phyloP scores from a whole-genome alignment of 257 asterid genomes.

The Capsicum baccatum region DNA sequence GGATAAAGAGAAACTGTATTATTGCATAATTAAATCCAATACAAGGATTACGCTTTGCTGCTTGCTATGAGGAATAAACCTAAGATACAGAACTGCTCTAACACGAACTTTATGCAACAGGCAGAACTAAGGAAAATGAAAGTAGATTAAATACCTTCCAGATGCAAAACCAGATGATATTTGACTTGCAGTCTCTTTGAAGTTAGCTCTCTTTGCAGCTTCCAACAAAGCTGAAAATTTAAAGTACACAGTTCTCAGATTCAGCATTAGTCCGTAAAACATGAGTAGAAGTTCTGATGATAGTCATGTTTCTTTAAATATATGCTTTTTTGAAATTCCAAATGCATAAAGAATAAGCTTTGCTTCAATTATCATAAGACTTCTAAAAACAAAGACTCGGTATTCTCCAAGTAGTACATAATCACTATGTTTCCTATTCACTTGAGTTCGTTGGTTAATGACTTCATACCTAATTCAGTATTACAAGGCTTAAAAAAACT shows the following conservation, averaged over 20 bases:
- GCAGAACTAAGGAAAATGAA: not conserved
- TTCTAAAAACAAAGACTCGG: not conserved
- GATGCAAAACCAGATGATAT: constrained; percentile 79
- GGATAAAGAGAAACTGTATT: not conserved
- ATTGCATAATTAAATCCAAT: not conserved
- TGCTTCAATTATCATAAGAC: not conserved
- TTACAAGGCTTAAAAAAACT: not conserved
- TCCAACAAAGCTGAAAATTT: constrained; percentile 81
- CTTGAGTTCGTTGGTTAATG: not conserved
- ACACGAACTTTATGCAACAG: not conserved
- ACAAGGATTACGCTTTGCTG: constrained; percentile 2
- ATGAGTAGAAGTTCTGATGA: not conserved
- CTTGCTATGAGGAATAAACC: constrained; percentile 14
- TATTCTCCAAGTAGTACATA: constrained; percentile 4
- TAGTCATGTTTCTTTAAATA: constrained; percentile 1
- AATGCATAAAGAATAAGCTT: not conserved
- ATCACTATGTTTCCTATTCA: constrained; percentile 12
- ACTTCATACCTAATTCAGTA: not conserved
- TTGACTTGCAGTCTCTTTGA: constrained; percentile 61
- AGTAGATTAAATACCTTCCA: constrained; percentile 65
- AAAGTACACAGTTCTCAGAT: constrained; percentile 10
- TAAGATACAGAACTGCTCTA: constrained; percentile 1
- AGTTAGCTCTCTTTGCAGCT: constrained; percentile 73
- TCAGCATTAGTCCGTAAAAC: not conserved
- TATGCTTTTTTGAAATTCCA: not conserved